phyloP scores from a whole-genome alignment of 305 asterid species.

The Caryopteris hybrid region DNA sequence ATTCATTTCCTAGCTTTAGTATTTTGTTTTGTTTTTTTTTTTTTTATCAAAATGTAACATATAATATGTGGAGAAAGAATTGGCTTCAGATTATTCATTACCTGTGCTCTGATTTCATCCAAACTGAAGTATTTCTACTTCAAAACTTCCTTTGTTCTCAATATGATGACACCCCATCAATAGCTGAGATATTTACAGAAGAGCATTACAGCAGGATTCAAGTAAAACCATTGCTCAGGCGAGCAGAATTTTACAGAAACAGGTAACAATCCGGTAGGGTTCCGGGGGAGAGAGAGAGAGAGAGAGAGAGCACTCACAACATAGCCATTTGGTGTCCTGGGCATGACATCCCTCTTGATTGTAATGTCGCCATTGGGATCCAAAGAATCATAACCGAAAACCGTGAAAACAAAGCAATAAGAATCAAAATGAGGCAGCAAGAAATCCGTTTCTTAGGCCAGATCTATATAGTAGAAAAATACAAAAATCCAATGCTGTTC shows the following conservation, averaged over 20 bases:
- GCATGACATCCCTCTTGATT: not conserved
- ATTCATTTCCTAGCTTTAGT: not conserved
- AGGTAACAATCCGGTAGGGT: constrained; percentile 62
- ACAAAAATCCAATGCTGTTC: too few relatives aligned
- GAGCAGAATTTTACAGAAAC: constrained; percentile 49
- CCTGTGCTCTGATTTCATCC: not conserved
- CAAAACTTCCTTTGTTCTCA: constrained; percentile 11
- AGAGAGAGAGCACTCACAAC: not conserved
- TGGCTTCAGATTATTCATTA: not conserved
- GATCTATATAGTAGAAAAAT: too few relatives aligned
- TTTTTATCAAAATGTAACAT: not conserved
- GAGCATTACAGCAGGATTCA: constrained; percentile 11
- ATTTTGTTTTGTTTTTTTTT: not conserved
- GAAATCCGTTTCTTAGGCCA: too few relatives aligned
- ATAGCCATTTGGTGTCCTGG: not conserved
- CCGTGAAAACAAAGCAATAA: not conserved
- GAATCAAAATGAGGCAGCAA: not conserved
- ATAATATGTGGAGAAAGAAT: not conserved
- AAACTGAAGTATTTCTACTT: constrained; percentile 9
- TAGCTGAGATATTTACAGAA: constrained; percentile 4
- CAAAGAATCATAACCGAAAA: not conserved
- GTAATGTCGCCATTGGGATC: not conserved
- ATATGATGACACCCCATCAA: not conserved
- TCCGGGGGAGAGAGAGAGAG: too few relatives aligned
- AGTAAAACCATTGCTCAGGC: constrained; percentile 12